These are phyloP conservation scores for cucumber (Cucumis sativus) DNA, from an alignment of 306 rosid genomes.

Conservation along the genomic window DNA sequence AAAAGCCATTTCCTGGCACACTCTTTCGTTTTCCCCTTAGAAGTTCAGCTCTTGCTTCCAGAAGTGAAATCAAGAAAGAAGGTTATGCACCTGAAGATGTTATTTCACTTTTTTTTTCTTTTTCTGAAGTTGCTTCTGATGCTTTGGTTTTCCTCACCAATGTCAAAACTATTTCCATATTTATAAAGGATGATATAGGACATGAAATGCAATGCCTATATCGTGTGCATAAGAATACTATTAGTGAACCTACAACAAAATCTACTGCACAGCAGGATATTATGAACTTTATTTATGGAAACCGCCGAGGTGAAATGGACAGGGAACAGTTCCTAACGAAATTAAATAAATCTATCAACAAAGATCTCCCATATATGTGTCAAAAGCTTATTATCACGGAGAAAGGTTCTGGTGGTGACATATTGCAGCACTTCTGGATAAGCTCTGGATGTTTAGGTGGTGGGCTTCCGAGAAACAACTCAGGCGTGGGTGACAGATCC, in stretches of 20 bases:
- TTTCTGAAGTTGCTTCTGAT: conserved; percentile 77
- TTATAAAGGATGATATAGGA: conserved; percentile 70
- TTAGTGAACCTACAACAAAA: conserved; percentile 53
- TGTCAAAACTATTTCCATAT: conserved; percentile 74
- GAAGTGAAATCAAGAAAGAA: conserved; percentile 92
- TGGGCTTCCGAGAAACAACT: conserved; percentile 41
- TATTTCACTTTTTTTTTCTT: conserved; percentile 60
- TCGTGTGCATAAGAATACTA: conserved; percentile 45
- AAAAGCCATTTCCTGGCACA: conserved; percentile 78
- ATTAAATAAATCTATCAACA: conserved; percentile 39
- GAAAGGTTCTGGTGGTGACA: conserved; percentile 36
- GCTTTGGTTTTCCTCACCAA: conserved; percentile 70
- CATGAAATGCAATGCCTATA: conserved; percentile 76
- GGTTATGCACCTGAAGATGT: conserved; percentile 79
- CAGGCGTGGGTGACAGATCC: conserved; percentile 26
- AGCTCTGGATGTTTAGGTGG: conserved; percentile 77
- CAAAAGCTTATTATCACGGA: conserved; percentile 58
- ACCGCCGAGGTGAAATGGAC: conserved; percentile 44
- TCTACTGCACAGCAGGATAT: conserved; percentile 45
- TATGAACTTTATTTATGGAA: conserved; percentile 49
- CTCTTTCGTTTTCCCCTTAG: conserved; percentile 92
- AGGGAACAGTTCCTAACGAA: conserved; percentile 64
- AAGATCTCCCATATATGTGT: conserved; percentile 62
- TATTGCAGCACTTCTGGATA: conserved; percentile 66
- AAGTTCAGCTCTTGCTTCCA: conserved; percentile 65